These are phyloP conservation scores for Drosera spatulata DNA, from an alignment of 179 eudicot genomes.

Conservation along the genomic window DNA sequence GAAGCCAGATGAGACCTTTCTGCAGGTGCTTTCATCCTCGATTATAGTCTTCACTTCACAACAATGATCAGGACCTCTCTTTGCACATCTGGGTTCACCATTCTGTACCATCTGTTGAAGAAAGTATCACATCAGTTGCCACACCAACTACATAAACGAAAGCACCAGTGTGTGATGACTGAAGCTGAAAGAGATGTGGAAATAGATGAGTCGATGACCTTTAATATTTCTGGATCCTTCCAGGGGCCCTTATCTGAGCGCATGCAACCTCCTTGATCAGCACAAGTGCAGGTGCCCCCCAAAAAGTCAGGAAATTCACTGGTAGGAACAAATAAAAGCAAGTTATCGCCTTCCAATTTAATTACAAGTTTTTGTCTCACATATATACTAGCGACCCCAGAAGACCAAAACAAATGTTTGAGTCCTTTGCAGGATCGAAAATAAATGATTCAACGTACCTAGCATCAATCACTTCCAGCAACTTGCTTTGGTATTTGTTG, in stretches of 20 bases:
- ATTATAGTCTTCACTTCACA: conserved; percentile 37
- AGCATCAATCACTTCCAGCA: conserved; percentile 80
- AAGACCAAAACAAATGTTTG: not conserved
- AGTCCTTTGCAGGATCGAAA: not conserved
- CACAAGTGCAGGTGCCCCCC: conserved; percentile 85
- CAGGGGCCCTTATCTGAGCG: conserved; percentile 86
- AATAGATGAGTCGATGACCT: conserved; percentile 22
- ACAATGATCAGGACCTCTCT: conserved; percentile 26
- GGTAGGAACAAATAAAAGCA: conserved; percentile 2
- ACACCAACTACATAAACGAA: no score
- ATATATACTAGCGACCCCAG: not conserved
- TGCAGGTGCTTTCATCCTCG: conserved; percentile 32
- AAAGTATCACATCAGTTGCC: no score
- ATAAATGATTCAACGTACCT: conserved; percentile 23
- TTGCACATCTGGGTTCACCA: conserved; percentile 71
- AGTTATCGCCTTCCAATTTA: not conserved
- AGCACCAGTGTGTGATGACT: no score
- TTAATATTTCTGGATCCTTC: conserved; percentile 71
- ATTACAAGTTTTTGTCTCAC: not conserved
- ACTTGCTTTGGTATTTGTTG: conserved; percentile 75
- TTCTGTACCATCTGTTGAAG: conserved; percentile 51
- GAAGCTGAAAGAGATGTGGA: no score
- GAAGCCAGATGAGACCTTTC: conserved; percentile 17
- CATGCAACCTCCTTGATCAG: conserved; percentile 76
- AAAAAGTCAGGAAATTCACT: conserved; percentile 78